Conservation (phyloP, 1,139 yeast species). For the Pichia sp. region DNA sequence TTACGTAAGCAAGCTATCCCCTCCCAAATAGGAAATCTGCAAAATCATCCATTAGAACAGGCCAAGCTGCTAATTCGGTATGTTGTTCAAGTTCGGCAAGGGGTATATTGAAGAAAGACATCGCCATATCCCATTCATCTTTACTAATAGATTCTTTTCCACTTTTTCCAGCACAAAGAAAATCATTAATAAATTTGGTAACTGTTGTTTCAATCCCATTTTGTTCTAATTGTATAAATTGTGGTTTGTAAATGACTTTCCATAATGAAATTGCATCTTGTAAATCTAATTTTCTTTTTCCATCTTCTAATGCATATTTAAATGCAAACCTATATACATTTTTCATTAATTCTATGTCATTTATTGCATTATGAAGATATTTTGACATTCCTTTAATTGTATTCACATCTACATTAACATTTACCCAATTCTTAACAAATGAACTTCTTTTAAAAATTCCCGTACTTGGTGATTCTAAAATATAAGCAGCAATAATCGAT, state of each 20-base stretch:
- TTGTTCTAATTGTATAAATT: background rate
- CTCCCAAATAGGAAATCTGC: constrained; percentile 39
- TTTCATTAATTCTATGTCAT: constrained; percentile 40
- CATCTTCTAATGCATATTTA: constrained; percentile 55
- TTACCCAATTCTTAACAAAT: constrained; percentile 56
- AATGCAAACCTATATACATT: constrained; percentile 67
- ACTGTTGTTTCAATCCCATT: constrained; percentile 5
- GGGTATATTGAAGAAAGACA: constrained; percentile 55
- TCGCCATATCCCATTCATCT: constrained; percentile 85
- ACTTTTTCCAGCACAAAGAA: constrained; percentile 20
- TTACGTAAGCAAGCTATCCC: background rate
- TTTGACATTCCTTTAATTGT: constrained; percentile 46
- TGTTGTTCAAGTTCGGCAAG: constrained; percentile 39
- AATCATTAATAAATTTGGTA: constrained; percentile 9
- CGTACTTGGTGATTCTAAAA: constrained; percentile 57
- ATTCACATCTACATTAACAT: constrained; percentile 17
- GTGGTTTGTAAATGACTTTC: constrained; percentile 44
- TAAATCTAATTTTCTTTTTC: constrained; percentile 50
- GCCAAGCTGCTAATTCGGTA: constrained; percentile 88
- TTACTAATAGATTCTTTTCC: constrained; percentile 44
- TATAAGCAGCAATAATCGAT: constrained; percentile 64
- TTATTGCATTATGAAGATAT: constrained; percentile 29
- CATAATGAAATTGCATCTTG: constrained; percentile 76
- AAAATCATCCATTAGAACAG: constrained; percentile 77
- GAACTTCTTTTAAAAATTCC: constrained; percentile 49